phyloP scores from a whole-genome alignment of 805 yeast genomes.

The Saccharomycopsis olivae region DNA sequence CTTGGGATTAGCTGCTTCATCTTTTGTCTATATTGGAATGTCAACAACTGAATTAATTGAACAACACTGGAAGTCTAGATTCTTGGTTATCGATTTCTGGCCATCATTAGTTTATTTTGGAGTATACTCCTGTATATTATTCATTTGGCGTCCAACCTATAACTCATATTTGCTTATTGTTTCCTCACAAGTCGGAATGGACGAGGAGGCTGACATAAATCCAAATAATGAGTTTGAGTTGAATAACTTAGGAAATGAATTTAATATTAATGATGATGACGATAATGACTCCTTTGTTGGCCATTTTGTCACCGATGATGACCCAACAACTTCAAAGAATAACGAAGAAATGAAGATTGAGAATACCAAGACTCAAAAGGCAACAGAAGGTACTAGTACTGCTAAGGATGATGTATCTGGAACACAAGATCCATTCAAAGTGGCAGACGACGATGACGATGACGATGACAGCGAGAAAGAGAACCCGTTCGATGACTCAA shows the following conservation, averaged over 20 bases:
- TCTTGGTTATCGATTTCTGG: conserved; percentile 89
- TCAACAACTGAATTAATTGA: conserved; percentile 70
- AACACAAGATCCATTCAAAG: conserved; percentile 12
- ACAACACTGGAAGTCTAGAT: conserved; percentile 84
- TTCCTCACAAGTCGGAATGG: conserved; percentile 84
- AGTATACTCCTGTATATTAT: conserved; percentile 73
- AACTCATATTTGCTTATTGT: conserved; percentile 92
- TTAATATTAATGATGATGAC: conserved; percentile 30
- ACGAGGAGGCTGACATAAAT: conserved; percentile 56
- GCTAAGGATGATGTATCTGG: not conserved
- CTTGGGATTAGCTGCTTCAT: conserved; percentile 59
- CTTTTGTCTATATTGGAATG: conserved; percentile 63
- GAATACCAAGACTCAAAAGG: conserved; percentile 2
- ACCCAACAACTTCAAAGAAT: not conserved
- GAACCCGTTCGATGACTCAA: conserved; percentile 7
- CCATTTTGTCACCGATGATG: conserved; percentile 20
- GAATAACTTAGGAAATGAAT: conserved; percentile 32
- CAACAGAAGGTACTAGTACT: not conserved
- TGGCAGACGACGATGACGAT: conserved; percentile 16
- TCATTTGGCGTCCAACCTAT: conserved; percentile 96
- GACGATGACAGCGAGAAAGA: conserved; percentile 10
- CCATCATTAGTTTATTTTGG: conserved; percentile 79
- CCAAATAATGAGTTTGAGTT: conserved; percentile 24
- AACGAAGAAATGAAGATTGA: conserved; percentile 10
- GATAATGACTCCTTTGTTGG: conserved; percentile 24